Conservation (phyloP, 2,329 filamentous ascomycete genomes). For the Fonsecaea pedrosoi region DNA sequence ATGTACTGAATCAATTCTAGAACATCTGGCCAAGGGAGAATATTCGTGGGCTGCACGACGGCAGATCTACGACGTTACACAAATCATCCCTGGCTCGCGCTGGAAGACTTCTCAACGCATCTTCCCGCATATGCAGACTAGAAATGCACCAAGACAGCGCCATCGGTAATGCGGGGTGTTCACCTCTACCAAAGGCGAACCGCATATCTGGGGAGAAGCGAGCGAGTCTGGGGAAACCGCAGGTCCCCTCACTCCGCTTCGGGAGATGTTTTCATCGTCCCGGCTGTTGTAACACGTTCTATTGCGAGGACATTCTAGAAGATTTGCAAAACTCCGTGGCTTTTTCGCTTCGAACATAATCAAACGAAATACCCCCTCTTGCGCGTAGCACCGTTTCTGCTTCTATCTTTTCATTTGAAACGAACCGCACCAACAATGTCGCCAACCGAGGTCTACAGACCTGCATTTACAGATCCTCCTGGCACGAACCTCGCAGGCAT, state of each 20-base stretch:
- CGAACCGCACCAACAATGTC: slow-evolving; percentile 1
- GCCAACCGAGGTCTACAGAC: slow-evolving; percentile 17
- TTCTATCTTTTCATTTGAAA: neutral
- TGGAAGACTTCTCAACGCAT: neutral
- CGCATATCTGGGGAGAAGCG: slow-evolving; percentile 13
- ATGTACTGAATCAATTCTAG: neutral
- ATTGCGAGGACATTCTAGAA: neutral
- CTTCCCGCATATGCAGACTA: neutral
- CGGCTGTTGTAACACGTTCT: neutral
- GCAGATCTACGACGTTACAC: neutral
- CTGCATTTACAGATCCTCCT: slow-evolving; percentile 18
- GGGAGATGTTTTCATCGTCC: neutral
- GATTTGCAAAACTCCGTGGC: neutral
- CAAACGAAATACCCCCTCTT: neutral
- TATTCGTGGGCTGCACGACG: neutral
- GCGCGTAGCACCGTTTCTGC: neutral
- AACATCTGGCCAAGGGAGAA: neutral
- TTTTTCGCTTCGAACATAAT: no score
- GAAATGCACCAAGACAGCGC: neutral
- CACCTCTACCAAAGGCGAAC: neutral
- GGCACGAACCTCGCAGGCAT: slow-evolving; percentile 23
- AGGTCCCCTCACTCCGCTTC: slow-evolving; percentile 12
- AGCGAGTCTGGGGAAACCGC: neutral
- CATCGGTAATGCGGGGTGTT: slow-evolving; percentile 14
- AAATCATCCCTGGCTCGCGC: neutral